Percentiles rank a stretch among this genome's conserved stretches.
Conservation (phyloP, 1,139 yeast genomes). For the Sugiyamaella sp. region DNA sequence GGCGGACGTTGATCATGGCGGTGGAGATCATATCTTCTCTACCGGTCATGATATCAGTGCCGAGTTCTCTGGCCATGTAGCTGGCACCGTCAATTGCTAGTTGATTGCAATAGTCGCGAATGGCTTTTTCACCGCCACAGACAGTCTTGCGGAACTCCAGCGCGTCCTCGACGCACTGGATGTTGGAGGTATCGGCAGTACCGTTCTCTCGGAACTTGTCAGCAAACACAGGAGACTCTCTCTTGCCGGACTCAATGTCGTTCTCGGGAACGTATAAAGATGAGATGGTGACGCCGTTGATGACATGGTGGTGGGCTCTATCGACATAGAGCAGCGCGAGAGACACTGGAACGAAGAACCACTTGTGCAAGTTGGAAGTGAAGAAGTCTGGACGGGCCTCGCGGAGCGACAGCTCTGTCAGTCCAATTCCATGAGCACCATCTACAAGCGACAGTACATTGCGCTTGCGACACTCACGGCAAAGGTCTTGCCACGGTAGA, state of each 20-base stretch:
- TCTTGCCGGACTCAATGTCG: slow-evolving; percentile 19
- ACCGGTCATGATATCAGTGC: slow-evolving; percentile 45
- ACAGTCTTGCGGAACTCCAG: slow-evolving; percentile 53
- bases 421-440: slow-evolving; percentile 73
- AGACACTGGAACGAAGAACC: slow-evolving; percentile 64
- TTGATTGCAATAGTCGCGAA: slow-evolving; percentile 51
- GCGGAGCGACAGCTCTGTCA: slow-evolving; percentile 52
- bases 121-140: slow-evolving; percentile 66
- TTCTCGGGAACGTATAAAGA: slow-evolving; percentile 30
- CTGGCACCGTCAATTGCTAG: slow-evolving; percentile 52
- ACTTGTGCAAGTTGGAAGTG: slow-evolving; percentile 68
- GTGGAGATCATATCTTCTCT: slow-evolving; percentile 42
- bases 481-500: slow-evolving; percentile 58
- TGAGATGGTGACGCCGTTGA: slow-evolving; percentile 58
- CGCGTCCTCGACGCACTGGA: slow-evolving; percentile 48
- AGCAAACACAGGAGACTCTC: slow-evolving; percentile 25
- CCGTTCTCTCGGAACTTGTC: slow-evolving; percentile 45
- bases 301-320: slow-evolving; percentile 50
- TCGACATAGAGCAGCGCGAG: slow-evolving; percentile 64
- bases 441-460: slow-evolving; percentile 61
- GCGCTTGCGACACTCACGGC: slow-evolving; percentile 52
- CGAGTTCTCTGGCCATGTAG: slow-evolving; percentile 42
- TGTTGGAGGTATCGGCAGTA: slow-evolving; percentile 44
- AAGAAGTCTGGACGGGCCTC: slow-evolving; percentile 61
- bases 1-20: slow-evolving; percentile 53